Conservation (phyloP, 2,329 filamentous ascomycete genomes). For the Arthroderma uncinatum region DNA sequence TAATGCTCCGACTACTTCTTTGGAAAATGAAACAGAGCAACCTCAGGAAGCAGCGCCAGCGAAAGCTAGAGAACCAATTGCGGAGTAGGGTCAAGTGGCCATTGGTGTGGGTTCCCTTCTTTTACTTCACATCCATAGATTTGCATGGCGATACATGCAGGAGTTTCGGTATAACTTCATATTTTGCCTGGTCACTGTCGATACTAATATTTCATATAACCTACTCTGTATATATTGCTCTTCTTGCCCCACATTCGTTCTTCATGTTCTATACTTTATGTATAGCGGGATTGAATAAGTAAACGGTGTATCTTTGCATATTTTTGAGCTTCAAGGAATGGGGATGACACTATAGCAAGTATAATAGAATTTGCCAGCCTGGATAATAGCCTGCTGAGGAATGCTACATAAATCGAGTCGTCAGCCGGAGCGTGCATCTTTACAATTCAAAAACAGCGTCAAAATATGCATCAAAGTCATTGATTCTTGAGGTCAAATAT, state of each 20-base stretch:
- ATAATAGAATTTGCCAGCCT: background rate
- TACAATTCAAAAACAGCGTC: background rate
- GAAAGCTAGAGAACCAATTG: constrained; percentile 10
- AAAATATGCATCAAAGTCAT: background rate
- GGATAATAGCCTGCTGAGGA: background rate
- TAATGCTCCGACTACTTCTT: constrained; percentile 27
- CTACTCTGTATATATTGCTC: background rate
- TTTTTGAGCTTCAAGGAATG: background rate
- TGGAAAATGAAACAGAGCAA: constrained; percentile 21
- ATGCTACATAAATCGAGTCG: too few species aligned
- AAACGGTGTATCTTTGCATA: background rate
- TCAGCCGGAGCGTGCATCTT: background rate
- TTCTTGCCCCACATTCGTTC: background rate
- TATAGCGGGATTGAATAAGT: background rate
- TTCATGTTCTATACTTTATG: background rate
- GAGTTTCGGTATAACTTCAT: background rate
- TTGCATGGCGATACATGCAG: background rate
- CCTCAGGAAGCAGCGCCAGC: constrained; percentile 24
- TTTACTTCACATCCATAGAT: background rate
- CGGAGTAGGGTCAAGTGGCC: constrained; percentile 18
- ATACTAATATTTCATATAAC: too few species aligned
- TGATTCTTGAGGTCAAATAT: background rate
- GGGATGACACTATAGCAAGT: background rate
- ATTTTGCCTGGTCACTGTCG: background rate
- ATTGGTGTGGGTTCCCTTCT: background rate